A percentile compares a stretch with the other conserved stretches of the same genome.
phyloP scores from a whole-genome alignment of 2,329 filamentous ascomycete species.

The Dactylellina haptotyla region DNA sequence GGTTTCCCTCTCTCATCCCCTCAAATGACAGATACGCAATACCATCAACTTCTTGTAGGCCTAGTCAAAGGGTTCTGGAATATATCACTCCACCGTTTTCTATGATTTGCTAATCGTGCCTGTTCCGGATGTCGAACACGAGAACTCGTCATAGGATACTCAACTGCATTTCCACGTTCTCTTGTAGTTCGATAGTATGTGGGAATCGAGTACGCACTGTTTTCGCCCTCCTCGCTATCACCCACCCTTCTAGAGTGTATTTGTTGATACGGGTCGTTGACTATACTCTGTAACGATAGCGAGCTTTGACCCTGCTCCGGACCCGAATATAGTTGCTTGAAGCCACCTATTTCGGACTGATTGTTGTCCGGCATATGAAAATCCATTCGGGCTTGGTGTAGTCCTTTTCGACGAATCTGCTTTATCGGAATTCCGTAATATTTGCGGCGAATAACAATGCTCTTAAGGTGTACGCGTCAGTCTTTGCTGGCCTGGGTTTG shows the following conservation, averaged over 20 bases:
- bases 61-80: not conserved
- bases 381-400: slow-evolving; percentile 24
- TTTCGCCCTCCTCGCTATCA: not conserved
- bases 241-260: not conserved
- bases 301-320: not conserved
- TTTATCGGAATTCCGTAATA: slow-evolving; percentile 35
- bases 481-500: too few species aligned
- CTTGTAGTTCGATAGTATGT: slow-evolving; percentile 12
- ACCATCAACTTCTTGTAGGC: not conserved
- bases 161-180: not conserved
- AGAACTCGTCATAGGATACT: not conserved
- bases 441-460: slow-evolving; percentile 11
- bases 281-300: not conserved
- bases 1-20: not conserved
- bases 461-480: not conserved
- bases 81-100: slow-evolving; percentile 5
- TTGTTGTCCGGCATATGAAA: slow-evolving; percentile 9
- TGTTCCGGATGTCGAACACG: slow-evolving; percentile 2
- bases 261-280: not conserved
- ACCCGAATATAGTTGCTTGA: slow-evolving; percentile 2
- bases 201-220: slow-evolving; percentile 23
- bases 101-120: slow-evolving; percentile 1
- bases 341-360: not conserved
- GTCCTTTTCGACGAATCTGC: slow-evolving; percentile 21
- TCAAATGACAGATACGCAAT: not conserved